Evolutionary conservation across 208 protist species (phyloP), one percentile per base, ranked within the genome.

Genomic region (Trypanosoma conorhini): DNA sequence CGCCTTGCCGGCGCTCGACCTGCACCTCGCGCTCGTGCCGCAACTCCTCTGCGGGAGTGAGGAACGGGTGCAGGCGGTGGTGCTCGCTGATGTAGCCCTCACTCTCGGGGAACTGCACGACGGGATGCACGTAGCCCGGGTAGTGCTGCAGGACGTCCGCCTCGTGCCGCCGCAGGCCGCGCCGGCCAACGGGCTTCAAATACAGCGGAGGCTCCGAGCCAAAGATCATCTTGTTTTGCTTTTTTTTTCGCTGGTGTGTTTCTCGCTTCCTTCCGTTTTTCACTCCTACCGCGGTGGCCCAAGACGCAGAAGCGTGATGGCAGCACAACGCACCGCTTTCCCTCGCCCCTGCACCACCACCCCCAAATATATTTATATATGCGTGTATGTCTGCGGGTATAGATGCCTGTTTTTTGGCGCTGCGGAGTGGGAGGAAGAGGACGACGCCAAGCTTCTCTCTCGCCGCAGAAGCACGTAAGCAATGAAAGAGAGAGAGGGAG

Each of bases 101-200:
- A 48, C 76, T 72, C 28, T 28, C 62, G 3, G 68, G 62, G 38
- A 57, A 57, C 40, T 73, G 80, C 21, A 64, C 35, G 9, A 92
- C 35, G 7, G 87, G 87, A 68, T 88, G 75, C 2, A 62, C 40
- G 71, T 92, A 92, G 56, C 79, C 79, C 5, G 87, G 87, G 60
- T 83, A 85, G 65, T 92, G 87, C 60, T 87, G 82, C n/a, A 81
- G 64, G 19, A 70, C 76, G 50, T 92, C 83, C 30, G 82, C 84
- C 62, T 92, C 77, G 52, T 82, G 76, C 50, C 74, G 71, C 46
- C 87, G 83, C 42, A 89, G 33, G n/a, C 87, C 87, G 26, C 87
- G 81, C 35, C 86, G 71, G 17, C 79, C 83, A 31, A 86, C 74
- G 13, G 79, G 86, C 70, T 81, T 81, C 26, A 87, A 61, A 40